phyloP scores from a whole-genome alignment of 208 protist genomes.

The Acanthamoeba rhysodes region DNA sequence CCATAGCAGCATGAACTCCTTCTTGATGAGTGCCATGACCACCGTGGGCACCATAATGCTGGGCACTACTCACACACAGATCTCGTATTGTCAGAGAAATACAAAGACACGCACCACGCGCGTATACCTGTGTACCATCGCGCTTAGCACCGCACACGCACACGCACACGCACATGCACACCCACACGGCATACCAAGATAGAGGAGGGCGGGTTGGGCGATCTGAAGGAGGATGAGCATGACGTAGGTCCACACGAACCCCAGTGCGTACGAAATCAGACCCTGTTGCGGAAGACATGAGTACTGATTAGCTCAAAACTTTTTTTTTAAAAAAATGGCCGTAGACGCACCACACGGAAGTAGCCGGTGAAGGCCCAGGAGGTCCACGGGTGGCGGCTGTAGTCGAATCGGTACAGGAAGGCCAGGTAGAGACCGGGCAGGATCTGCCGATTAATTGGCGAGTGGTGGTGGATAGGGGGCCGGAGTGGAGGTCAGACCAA shows the following conservation, averaged over 20 bases:
- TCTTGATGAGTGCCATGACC: conserved; percentile 57
- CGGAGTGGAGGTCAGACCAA: not conserved
- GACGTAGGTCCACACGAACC: conserved; percentile 66
- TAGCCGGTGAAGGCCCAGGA: conserved; percentile 44
- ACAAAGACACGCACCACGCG: not conserved
- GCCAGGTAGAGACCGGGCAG: conserved; percentile 76
- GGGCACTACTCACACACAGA: conserved; percentile 25
- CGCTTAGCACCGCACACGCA: too few relatives aligned
- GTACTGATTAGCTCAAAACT: too few relatives aligned
- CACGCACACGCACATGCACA: too few relatives aligned
- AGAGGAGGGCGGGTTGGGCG: conserved; percentile 76
- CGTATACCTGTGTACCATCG: too few relatives aligned
- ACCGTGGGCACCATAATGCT: conserved; percentile 61
- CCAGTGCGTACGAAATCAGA: conserved; percentile 45
- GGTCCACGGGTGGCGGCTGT: not conserved
- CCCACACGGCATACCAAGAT: conserved; percentile 3
- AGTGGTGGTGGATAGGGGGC: not conserved
- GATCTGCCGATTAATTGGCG: conserved; percentile 14
- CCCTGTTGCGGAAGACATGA: too few relatives aligned
- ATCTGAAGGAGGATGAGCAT: conserved; percentile 52
- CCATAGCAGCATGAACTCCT: conserved; percentile 75
- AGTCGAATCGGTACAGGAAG: conserved; percentile 77
- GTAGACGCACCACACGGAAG: conserved; percentile 37
- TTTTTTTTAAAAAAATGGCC: too few relatives aligned
- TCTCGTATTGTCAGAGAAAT: not conserved